Evolutionary conservation across 495 filamentous ascomycete species (phyloP), one percentile per base, ranked within the genome.

Genomic region (Xylaria flabelliformis): DNA sequence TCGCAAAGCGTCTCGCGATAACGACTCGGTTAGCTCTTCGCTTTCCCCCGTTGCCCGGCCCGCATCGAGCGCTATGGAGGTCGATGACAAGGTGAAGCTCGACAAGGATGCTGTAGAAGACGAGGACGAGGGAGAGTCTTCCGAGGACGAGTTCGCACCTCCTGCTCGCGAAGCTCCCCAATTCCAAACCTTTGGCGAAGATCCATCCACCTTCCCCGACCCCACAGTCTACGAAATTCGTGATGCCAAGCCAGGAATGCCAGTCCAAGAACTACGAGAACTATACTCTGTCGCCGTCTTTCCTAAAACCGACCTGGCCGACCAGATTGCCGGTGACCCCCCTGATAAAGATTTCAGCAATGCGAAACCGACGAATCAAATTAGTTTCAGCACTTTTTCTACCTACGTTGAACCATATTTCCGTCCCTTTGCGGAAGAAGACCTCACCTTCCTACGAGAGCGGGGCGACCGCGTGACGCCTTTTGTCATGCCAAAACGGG

Each of bases 271-370:
- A 72, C 92, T 91, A 79, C 91, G 90, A 70, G 88, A 93, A 72
- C 94, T 98, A 53, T 97, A 92, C 80, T 93, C 92, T 15, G 96
- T 99, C 8, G 89, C 93, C 8, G 82, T 85, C 6, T 99, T 97
- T 78, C 96, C 96, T 0, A 83, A 86, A 39, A 89, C 87, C 68
- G 93, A 98, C 78, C 87, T 99, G 3, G 83, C 86, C 50, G 90
- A 97, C 74, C 87, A 95, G 73, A 96, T 97, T 74, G 92, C 94
- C 48, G 97, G 96, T 56, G 90, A 91, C 24, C 90, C 94, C 4
- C 96, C 96, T 2, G 94, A 98, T 79, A 92, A 92, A 78, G 97
- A 99, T 81, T 98, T 97, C 74, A 97, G 93, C 75, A 97, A 91
- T 75, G 91, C 94, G 19, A 98, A 99, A 78, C 94, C 95, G 10